These are phyloP conservation scores for Trametes pubescens DNA, from an alignment of 1,284 basidiomycete species.

Conservation along the genomic window DNA sequence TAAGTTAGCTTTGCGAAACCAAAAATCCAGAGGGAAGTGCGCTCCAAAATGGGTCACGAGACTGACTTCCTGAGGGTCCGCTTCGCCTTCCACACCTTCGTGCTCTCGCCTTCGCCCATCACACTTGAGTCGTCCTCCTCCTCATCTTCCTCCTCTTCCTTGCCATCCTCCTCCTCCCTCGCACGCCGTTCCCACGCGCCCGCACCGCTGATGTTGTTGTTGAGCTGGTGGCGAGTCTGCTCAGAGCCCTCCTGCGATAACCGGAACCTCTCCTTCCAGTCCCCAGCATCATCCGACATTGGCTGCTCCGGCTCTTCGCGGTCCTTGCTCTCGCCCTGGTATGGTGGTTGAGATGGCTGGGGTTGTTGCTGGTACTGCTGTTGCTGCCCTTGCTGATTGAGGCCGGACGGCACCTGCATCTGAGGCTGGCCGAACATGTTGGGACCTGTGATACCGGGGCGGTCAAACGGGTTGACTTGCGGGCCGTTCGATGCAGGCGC, in stretches of 20 bases:
- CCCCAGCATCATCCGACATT: conserved; percentile 79
- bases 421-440: conserved; percentile 50
- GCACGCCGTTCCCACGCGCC: conserved; percentile 51
- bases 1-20: conserved; percentile 34
- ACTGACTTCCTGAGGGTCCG: conserved; percentile 88
- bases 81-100: conserved; percentile 85
- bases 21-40: conserved; percentile 17
- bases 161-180: conserved; percentile 62
- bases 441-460: conserved; percentile 53
- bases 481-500: conserved; percentile 53
- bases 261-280: conserved; percentile 83
- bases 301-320: conserved; percentile 64
- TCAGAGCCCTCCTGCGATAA: conserved; percentile 63
- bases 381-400: conserved; percentile 32
- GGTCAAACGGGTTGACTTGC: conserved; percentile 58
- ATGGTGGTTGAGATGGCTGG: conserved; percentile 34
- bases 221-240: conserved; percentile 45
- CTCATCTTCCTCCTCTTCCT: conserved; percentile 50
- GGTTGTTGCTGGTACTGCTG: conserved; percentile 34
- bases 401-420: conserved; percentile 41
- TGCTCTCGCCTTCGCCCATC: conserved; percentile 69
- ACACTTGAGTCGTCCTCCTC: conserved; percentile 66
- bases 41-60: conserved; percentile 32
- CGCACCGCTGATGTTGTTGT: conserved; percentile 39
- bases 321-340: conserved; percentile 48